These are phyloP conservation scores for Curvularia hawaiiensis DNA, from an alignment of 2,329 filamentous ascomycete genomes.

Conservation along the genomic window DNA sequence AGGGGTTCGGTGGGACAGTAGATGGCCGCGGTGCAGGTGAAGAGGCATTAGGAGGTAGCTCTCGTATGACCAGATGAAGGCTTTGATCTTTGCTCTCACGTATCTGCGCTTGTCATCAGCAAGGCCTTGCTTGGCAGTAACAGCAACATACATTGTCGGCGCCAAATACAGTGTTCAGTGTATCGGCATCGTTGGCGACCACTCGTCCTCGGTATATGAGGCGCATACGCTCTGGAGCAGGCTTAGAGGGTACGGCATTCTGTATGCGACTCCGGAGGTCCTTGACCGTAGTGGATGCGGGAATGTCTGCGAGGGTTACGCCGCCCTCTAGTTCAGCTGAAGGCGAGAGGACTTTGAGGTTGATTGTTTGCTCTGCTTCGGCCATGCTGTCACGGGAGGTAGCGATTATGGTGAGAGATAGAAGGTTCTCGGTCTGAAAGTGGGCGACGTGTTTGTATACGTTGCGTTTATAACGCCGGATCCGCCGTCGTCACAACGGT, in stretches of 20 bases:
- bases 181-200: slow-evolving; percentile 56
- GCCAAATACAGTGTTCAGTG: slow-evolving; percentile 57
- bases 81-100: slow-evolving; percentile 44
- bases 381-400: slow-evolving; percentile 30
- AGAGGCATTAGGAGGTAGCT: slow-evolving; percentile 28
- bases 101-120: slow-evolving; percentile 37
- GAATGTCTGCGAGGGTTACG: slow-evolving; percentile 38
- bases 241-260: slow-evolving; percentile 51
- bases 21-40: slow-evolving; percentile 34
- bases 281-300: slow-evolving; percentile 52
- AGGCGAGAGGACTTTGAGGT: slow-evolving; percentile 49
- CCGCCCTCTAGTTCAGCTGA: slow-evolving; percentile 46
- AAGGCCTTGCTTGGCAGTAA: neutral
- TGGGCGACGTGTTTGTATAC: slow-evolving; percentile 33
- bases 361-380: slow-evolving; percentile 29
- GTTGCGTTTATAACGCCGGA: slow-evolving; percentile 37
- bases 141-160: slow-evolving; percentile 52
- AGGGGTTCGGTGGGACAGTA: slow-evolving; percentile 48
- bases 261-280: slow-evolving; percentile 60
- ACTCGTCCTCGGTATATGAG: slow-evolving; percentile 64
- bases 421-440: slow-evolving; percentile 5
- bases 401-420: slow-evolving; percentile 8
- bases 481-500: slow-evolving; percentile 14
- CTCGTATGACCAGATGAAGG: slow-evolving; percentile 47
- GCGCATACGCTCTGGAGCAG: slow-evolving; percentile 54